Evolutionary conservation across 805 yeast genomes (phyloP).

Genomic region (Ogataea pilisensis): DNA sequence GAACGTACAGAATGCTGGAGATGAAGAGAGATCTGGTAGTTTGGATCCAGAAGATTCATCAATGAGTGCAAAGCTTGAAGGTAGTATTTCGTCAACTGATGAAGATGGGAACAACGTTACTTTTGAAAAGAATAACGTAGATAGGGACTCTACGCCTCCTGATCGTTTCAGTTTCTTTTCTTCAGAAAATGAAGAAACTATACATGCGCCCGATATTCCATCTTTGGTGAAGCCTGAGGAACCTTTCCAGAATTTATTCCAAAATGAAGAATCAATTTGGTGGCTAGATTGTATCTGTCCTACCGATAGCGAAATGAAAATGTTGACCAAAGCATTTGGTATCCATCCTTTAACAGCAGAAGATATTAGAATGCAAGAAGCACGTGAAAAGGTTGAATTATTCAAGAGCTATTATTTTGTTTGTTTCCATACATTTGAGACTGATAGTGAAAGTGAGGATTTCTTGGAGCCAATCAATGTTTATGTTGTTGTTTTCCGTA

Average conservation of each 20-base stretch:
- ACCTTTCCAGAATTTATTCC: conserved; percentile 65
- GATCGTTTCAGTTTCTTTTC: conserved; percentile 83
- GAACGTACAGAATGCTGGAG: conserved; percentile 1
- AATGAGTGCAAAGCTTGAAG: conserved; percentile 5
- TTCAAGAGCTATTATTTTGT: conserved; percentile 92
- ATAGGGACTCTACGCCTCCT: conserved; percentile 39
- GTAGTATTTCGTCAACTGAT: conserved; percentile 14
- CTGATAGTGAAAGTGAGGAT: conserved; percentile 76
- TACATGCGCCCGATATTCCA: conserved; percentile 85
- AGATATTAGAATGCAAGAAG: conserved; percentile 93
- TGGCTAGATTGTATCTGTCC: conserved; percentile 96
- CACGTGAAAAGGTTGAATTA: conserved; percentile 94
- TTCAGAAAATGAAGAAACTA: conserved; percentile 77
- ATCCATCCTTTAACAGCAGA: conserved; percentile 98
- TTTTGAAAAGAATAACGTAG: conserved; percentile 15
- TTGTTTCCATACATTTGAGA: conserved; percentile 94
- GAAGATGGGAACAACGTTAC: conserved; percentile 16
- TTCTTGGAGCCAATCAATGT: conserved; percentile 78
- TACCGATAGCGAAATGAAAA: conserved; percentile 91
- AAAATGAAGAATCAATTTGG: conserved; percentile 78
- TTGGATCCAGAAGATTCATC: conserved; percentile 10
- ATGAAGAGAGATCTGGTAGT: conserved; percentile 13
- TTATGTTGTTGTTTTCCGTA: conserved; percentile 66
- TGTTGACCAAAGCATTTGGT: conserved; percentile 88
- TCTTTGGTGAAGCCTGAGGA: conserved; percentile 65